phyloP scores from a whole-genome alignment of 192 early-diverging fungal genomes.

The Phycomyces nitens region DNA sequence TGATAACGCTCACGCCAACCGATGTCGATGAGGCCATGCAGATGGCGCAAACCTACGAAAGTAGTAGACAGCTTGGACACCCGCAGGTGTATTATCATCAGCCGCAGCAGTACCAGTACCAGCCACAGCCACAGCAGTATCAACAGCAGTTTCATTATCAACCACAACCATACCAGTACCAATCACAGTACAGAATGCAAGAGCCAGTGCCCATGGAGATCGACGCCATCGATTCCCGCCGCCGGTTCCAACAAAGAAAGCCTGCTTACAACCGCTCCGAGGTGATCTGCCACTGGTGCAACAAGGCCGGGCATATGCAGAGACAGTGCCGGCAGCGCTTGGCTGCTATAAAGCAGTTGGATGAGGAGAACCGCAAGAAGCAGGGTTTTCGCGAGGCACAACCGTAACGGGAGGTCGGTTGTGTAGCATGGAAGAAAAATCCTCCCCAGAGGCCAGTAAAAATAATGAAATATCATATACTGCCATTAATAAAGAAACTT shows the following conservation, averaged over 20 bases:
- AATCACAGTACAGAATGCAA: no score
- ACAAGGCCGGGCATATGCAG: constrained; percentile 1
- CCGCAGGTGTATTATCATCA: not conserved
- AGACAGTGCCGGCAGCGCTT: not conserved
- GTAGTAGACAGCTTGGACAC: not conserved
- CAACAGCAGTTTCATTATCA: not conserved
- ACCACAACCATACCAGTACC: not conserved
- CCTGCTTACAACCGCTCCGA: not conserved
- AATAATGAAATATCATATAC: not conserved
- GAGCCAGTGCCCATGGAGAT: not conserved
- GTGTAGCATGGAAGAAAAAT: not conserved
- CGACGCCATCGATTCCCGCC: not conserved
- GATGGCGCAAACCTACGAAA: not conserved
- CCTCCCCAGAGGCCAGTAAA: not conserved
- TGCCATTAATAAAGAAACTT: not conserved
- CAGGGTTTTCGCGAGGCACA: constrained; percentile 10
- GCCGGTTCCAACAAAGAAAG: not conserved
- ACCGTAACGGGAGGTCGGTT: not conserved
- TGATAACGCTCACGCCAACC: no score
- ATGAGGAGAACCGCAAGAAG: not conserved
- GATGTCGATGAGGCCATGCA: no score
- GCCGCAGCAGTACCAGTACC: not conserved
- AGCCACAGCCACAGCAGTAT: not conserved
- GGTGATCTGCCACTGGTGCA: constrained; percentile 3
- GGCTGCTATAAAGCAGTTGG: not conserved